Evolutionary conservation across 805 yeast species (phyloP).

Genomic region (Lipomyces sp.): DNA sequence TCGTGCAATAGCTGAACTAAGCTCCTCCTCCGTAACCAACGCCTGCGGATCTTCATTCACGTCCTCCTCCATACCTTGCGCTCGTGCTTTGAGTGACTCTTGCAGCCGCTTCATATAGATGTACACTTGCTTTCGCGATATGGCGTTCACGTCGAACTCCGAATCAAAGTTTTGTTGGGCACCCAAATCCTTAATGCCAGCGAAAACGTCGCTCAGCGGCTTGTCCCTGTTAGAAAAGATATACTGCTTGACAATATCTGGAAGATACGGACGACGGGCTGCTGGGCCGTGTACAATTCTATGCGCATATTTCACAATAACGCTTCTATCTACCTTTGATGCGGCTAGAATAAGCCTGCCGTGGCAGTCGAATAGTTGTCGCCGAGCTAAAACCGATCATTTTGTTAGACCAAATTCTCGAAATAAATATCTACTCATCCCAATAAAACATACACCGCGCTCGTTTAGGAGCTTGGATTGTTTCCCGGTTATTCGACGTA

Average conservation of each 20-base stretch:
- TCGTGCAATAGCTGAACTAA: background rate
- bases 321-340: constrained; percentile 24
- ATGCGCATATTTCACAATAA: constrained; percentile 30
- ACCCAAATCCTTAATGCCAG: constrained; percentile 18
- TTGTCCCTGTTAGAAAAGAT: constrained; percentile 19
- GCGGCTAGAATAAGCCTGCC: constrained; percentile 33
- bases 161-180: constrained; percentile 14
- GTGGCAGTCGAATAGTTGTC: constrained; percentile 31
- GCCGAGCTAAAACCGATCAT: constrained; percentile 10
- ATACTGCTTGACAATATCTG: constrained; percentile 28
- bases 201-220: constrained; percentile 25
- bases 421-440: background rate
- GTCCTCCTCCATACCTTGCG: background rate
- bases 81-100: background rate
- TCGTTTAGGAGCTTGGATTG: constrained; percentile 24
- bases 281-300: constrained; percentile 33
- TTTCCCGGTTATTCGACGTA: constrained; percentile 29
- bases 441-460: constrained; percentile 18
- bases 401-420: background rate
- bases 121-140: constrained; percentile 34
- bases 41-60: background rate
- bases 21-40: background rate
- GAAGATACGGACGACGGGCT: constrained; percentile 29
- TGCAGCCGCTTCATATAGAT: constrained; percentile 24
- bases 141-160: constrained; percentile 15